Evolutionary conservation across 495 filamentous ascomycete genomes (phyloP).

Genomic region (Aspergillus indologenus): DNA sequence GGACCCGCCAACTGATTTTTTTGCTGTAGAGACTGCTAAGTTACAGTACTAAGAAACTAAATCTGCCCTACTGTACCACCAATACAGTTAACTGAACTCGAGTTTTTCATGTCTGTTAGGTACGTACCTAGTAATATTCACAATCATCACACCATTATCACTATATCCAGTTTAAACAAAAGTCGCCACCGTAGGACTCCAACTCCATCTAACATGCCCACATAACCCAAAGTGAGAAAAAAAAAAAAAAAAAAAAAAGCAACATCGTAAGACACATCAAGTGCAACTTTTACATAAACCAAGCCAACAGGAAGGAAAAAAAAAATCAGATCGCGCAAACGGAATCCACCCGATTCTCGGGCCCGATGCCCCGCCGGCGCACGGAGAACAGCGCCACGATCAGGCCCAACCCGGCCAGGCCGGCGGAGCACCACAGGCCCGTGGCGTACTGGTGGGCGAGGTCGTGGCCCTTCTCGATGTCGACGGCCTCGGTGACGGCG

Average conservation of each 20-base stretch:
- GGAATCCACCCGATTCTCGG: conserved; percentile 26
- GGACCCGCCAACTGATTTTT: too few relatives aligned
- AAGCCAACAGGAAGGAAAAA: background rate
- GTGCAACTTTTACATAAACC: background rate
- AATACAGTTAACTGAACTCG: too few relatives aligned
- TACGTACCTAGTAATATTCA: too few relatives aligned
- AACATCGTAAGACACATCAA: too few relatives aligned
- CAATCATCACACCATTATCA: background rate
- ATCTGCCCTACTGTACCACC: too few relatives aligned
- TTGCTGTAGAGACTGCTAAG: too few relatives aligned
- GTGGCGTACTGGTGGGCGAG: conserved; percentile 34
- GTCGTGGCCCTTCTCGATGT: conserved; percentile 32
- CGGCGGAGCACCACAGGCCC: conserved; percentile 37
- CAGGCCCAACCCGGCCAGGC: conserved; percentile 31
- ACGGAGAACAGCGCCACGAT: conserved; percentile 29
- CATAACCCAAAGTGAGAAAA: too few relatives aligned
- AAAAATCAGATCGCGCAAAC: conserved; percentile 24
- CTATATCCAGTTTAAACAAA: background rate
- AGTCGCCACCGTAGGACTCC: too few relatives aligned
- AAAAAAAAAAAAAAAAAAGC: too few relatives aligned
- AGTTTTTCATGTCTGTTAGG: too few relatives aligned
- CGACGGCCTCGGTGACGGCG: conserved; percentile 32
- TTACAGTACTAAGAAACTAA: too few relatives aligned
- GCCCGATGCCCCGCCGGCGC: conserved; percentile 29
- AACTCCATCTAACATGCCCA: too few relatives aligned